Evolutionary conservation across 805 yeast species (phyloP).

Genomic region (Hanseniaspora guilliermondii): DNA sequence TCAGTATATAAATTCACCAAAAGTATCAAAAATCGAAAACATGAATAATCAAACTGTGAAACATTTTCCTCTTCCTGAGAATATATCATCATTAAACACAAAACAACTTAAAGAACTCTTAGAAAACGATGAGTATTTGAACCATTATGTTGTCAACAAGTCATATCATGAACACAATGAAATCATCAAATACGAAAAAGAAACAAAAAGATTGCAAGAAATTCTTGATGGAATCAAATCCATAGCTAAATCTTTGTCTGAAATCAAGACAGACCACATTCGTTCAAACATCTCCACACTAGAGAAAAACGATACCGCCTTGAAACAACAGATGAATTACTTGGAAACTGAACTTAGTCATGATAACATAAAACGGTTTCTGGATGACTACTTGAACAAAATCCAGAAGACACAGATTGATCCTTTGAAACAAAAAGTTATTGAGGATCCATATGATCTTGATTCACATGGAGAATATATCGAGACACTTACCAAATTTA

Average conservation of each 20-base stretch:
- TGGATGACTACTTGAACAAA: conserved; percentile 31
- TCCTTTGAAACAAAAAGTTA: conserved; percentile 24
- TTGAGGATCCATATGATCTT: conserved; percentile 17
- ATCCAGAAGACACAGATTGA: conserved; percentile 20
- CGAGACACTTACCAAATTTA: conserved; percentile 18
- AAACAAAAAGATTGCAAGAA: background rate
- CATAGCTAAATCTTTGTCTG: conserved; percentile 21
- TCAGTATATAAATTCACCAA: too few species aligned
- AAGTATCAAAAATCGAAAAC: too few species aligned
- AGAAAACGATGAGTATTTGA: conserved; percentile 3
- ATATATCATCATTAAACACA: background rate
- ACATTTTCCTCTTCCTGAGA: conserved; percentile 5
- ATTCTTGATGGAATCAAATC: conserved; percentile 21
- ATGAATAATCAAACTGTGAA: background rate
- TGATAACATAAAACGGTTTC: conserved; percentile 23
- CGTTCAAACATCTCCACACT: background rate
- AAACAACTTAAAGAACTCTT: background rate
- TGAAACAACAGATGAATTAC: conserved; percentile 16
- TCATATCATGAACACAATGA: conserved; percentile 17
- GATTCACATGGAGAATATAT: conserved; percentile 21
- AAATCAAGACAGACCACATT: background rate
- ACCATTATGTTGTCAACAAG: conserved; percentile 10
- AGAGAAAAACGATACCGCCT: background rate
- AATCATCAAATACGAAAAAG: conserved; percentile 15
- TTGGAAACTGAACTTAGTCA: conserved; percentile 27